Evolutionary conservation across 805 yeast species (phyloP).

Genomic region (Kluyveromyces dobzhanskii): DNA sequence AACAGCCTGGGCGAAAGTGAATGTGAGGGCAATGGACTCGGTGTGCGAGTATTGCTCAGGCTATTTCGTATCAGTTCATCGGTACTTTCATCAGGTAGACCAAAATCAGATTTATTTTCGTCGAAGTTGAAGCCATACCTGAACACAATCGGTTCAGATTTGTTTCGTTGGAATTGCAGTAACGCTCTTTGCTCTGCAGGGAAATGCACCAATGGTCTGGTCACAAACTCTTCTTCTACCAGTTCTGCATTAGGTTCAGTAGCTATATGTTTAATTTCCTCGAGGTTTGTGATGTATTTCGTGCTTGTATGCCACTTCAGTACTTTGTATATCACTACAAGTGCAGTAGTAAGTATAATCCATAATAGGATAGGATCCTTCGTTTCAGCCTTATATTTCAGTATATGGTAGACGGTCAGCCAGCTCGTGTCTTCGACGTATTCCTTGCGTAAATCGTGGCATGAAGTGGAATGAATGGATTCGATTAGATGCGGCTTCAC

Average conservation of each 20-base stretch:
- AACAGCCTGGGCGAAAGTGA: too few relatives aligned
- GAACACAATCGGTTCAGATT: constrained; percentile 12
- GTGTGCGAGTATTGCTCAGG: background rate
- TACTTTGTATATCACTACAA: too few relatives aligned
- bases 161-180: constrained; percentile 17
- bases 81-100: background rate
- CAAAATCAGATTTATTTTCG: background rate
- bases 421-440: background rate
- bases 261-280: too few relatives aligned
- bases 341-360: background rate
- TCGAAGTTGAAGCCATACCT: constrained; percentile 4
- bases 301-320: too few relatives aligned
- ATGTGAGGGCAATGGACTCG: background rate
- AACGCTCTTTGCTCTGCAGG: constrained; percentile 18
- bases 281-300: too few relatives aligned
- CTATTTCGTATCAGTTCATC: background rate
- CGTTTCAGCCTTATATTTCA: background rate
- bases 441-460: background rate
- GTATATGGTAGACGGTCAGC: background rate
- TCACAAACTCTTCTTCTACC: background rate
- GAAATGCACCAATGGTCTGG: background rate
- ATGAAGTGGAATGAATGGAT: constrained; percentile 1
- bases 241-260: background rate
- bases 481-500: background rate
- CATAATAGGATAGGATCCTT: background rate